A percentile compares a stretch with the other conserved stretches of the same genome.
These are phyloP conservation scores for Pythium scleroteichum DNA, from an alignment of 352 stramenopile genomes.

Conservation along the genomic window DNA sequence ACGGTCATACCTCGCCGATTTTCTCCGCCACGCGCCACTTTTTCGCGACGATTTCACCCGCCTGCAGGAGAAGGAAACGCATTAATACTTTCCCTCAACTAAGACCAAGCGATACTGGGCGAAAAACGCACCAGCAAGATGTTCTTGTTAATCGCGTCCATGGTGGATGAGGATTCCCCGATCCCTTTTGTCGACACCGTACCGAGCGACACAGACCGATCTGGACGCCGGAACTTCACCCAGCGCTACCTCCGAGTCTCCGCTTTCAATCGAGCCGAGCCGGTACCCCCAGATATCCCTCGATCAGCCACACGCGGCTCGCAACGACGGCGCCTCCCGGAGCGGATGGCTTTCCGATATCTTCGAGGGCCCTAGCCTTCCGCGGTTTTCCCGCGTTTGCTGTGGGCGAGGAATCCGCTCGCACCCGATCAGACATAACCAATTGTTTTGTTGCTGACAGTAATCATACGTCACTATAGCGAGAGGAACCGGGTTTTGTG, in stretches of 20 bases:
- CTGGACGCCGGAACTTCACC: neutral
- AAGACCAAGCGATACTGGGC: neutral
- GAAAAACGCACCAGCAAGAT: conserved; percentile 63
- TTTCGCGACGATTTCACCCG: conserved; percentile 79
- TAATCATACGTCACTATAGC: conserved; percentile 18
- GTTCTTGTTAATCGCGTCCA: conserved; percentile 83
- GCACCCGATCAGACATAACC: conserved; percentile 16
- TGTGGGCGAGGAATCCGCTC: neutral
- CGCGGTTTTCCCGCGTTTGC: conserved; percentile 3
- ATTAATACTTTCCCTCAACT: neutral
- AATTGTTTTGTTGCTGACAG: neutral
- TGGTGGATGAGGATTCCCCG: neutral
- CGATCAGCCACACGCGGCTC: neutral
- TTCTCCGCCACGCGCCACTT: conserved; percentile 88
- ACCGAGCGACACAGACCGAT: neutral
- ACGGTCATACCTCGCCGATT: conserved; percentile 68
- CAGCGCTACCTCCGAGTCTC: neutral
- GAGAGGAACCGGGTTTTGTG: conserved; percentile 12
- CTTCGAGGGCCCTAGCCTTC: neutral
- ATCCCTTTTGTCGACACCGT: neutral
- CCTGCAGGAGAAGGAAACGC: conserved; percentile 30
- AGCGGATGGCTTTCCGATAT: neutral
- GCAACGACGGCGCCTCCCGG: neutral
- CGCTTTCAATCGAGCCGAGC: neutral
- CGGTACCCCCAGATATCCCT: neutral